Conservation (phyloP, 2,329 filamentous ascomycete species). For the Trichoderma koningii region DNA sequence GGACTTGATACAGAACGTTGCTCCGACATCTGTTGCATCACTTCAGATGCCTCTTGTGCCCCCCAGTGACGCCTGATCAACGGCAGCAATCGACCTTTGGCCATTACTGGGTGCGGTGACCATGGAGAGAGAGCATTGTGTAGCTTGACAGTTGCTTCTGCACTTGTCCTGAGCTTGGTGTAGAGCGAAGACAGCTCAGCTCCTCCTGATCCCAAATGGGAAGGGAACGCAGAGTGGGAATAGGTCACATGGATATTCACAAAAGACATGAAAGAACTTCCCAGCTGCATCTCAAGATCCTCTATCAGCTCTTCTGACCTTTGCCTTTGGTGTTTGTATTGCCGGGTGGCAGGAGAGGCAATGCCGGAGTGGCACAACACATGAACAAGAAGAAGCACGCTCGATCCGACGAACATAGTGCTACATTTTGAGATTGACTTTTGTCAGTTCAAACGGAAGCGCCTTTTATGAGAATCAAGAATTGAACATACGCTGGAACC, state of each 20-base stretch:
- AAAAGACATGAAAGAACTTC: conserved; percentile 51
- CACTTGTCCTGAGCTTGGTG: conserved; percentile 56
- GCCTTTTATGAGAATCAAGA: background rate
- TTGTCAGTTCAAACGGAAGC: background rate
- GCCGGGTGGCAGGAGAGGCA: conserved; percentile 22
- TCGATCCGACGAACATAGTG: conserved; percentile 47
- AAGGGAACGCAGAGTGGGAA: conserved; percentile 57
- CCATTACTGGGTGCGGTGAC: conserved; percentile 48
- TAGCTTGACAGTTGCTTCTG: conserved; percentile 52
- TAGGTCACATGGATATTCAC: conserved; percentile 57
- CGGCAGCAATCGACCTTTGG: conserved; percentile 45
- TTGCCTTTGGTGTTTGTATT: conserved; percentile 38
- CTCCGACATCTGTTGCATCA: conserved; percentile 42
- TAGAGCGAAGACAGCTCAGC: conserved; percentile 44
- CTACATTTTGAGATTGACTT: conserved; percentile 35
- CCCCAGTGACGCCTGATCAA: conserved; percentile 55
- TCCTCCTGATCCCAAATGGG: conserved; percentile 33
- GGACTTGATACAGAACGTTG: background rate
- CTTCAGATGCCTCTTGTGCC: conserved; percentile 45
- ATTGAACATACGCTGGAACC: conserved; percentile 44
- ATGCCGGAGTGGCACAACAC: conserved; percentile 40
- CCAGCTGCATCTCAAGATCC: conserved; percentile 60
- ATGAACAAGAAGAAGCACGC: conserved; percentile 52
- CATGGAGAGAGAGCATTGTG: conserved; percentile 53
- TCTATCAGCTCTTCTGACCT: conserved; percentile 59